Evolutionary conservation across 768 basidiomycete genomes (phyloP), one percentile per base, ranked within the genome.

Genomic region (Rhizopogon vesiculosus): DNA sequence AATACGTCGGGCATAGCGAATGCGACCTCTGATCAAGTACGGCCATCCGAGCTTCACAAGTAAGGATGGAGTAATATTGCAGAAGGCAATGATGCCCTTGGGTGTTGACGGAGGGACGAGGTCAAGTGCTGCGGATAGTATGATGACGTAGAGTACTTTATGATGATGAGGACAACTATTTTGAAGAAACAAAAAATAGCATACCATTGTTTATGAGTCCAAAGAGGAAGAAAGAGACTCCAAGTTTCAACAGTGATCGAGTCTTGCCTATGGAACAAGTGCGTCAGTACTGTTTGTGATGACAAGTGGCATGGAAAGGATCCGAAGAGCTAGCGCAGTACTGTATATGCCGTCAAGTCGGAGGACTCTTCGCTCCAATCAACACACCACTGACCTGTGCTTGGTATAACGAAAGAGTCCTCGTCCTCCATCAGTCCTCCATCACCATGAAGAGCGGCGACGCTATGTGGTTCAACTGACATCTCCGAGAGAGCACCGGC

Each of bases 71-170:
- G 89, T 82, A 53, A 99, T 97, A 69, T 98, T 98, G 74, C 91
- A 95, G 67, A 98, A 93, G 0, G 89, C 85, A 51, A 98, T 93
- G 54, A 98, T 85, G 15, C 96, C 96, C 67, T 96, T 96, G 0
- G 96, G 95, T 0, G 93, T 96, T 2, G 87, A 81, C 1, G 91
- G 86, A 7, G 93, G 90, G 1, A 97, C 94, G 3, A 99, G 81
- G 66, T 99, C 97, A 3, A 98, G 76, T 1, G 97, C 97, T 6
- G 96, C 96, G 1, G 93, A 96, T 18, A 99, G 82, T 58, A 98
- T 97, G 58, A 98, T 89, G 39, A 99, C 96, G 72, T 98, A 97
- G 55, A 96, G 77, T 5, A 97, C 93, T 93, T 59, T 0, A 56
- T 29, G 8, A 41, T 18, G 5, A 46, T 38, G 31, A 22, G 18